phyloP scores from a whole-genome alignment of 352 stramenopile genomes.

The Phytophthora foliorum region DNA sequence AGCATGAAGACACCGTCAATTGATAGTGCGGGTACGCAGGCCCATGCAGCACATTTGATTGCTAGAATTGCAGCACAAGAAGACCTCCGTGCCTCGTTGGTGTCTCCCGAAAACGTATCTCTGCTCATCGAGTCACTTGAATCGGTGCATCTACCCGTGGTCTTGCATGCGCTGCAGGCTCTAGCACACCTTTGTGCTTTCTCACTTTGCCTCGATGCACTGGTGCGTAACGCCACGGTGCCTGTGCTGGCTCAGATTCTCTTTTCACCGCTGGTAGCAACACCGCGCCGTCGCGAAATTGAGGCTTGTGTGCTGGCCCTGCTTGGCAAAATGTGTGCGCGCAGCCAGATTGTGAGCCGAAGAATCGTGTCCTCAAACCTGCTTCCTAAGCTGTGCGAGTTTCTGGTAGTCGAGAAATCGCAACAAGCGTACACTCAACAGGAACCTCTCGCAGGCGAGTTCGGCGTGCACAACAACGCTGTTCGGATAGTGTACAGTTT shows the following conservation, averaged over 20 bases:
- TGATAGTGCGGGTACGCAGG: slow-evolving; percentile 48
- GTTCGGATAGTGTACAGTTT: slow-evolving; percentile 65
- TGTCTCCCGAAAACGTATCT: slow-evolving; percentile 67
- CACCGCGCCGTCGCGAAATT: slow-evolving; percentile 38
- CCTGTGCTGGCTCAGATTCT: slow-evolving; percentile 82
- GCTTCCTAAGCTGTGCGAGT: slow-evolving; percentile 60
- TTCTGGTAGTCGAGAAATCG: slow-evolving; percentile 34
- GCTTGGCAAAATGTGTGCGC: slow-evolving; percentile 60
- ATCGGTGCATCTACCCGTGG: slow-evolving; percentile 74
- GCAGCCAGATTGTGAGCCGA: slow-evolving; percentile 56
- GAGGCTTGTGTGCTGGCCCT: slow-evolving; percentile 52
- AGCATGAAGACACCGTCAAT: slow-evolving; percentile 3
- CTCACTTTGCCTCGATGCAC: slow-evolving; percentile 67
- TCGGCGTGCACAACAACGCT: slow-evolving; percentile 56
- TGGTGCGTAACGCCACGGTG: slow-evolving; percentile 79
- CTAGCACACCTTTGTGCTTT: slow-evolving; percentile 71
- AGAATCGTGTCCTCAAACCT: slow-evolving; percentile 76
- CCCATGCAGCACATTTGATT: slow-evolving; percentile 71
- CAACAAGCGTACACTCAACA: slow-evolving; percentile 22
- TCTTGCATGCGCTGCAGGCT: slow-evolving; percentile 66
- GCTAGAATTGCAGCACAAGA: slow-evolving; percentile 63
- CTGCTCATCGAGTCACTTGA: slow-evolving; percentile 79
- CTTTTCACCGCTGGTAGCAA: slow-evolving; percentile 54
- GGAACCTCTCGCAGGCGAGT: slow-evolving; percentile 2
- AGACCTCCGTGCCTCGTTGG: slow-evolving; percentile 54